These are phyloP conservation scores for Lentinula sp. DNA, from an alignment of 768 basidiomycete genomes.

Conservation along the genomic window DNA sequence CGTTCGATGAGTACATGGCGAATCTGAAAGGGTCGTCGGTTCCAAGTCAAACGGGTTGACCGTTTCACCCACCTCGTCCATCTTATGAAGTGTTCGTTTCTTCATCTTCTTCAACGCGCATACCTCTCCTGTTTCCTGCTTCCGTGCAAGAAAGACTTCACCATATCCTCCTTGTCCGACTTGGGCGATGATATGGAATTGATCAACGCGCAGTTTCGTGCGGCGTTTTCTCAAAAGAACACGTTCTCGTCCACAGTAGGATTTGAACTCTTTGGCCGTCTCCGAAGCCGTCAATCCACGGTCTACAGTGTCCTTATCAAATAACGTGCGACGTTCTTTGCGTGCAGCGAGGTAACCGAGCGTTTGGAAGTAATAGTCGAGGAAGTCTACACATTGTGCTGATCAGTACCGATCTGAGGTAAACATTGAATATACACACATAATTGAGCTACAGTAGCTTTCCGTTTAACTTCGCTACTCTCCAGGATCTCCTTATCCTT, in stretches of 20 bases:
- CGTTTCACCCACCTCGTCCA: slow-evolving; percentile 75
- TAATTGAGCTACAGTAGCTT: slow-evolving; percentile 95
- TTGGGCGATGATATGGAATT: slow-evolving; percentile 98
- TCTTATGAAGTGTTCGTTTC: slow-evolving; percentile 91
- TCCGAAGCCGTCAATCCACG: slow-evolving; percentile 55
- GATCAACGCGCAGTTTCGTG: slow-evolving; percentile 87
- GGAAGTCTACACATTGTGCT: slow-evolving; percentile 58
- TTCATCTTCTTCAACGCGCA: slow-evolving; percentile 98
- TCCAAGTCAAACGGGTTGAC: slow-evolving; percentile 3
- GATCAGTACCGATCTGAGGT: background rate
- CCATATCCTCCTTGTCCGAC: slow-evolving; percentile 99
- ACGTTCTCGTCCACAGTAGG: slow-evolving; percentile 91
- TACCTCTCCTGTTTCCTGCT: slow-evolving; percentile 92
- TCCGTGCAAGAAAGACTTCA: slow-evolving; percentile 92
- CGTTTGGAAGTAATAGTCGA: slow-evolving; percentile 97
- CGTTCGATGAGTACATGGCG: slow-evolving; percentile 98
- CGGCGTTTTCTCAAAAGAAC: slow-evolving; percentile 89
- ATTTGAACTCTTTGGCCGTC: slow-evolving; percentile 78
- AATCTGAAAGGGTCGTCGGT: slow-evolving; percentile 43
- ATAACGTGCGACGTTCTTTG: slow-evolving; percentile 76
- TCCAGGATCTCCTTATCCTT: slow-evolving; percentile 88
- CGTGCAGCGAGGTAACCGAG: slow-evolving; percentile 85
- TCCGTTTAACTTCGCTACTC: slow-evolving; percentile 84
- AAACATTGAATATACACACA: slow-evolving; percentile 48
- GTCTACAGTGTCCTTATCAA: slow-evolving; percentile 74